A percentile compares a stretch with the other conserved stretches of the same genome.
These are phyloP conservation scores for Alternaria rosae DNA, from an alignment of 2,329 filamentous ascomycete genomes.

Conservation along the genomic window DNA sequence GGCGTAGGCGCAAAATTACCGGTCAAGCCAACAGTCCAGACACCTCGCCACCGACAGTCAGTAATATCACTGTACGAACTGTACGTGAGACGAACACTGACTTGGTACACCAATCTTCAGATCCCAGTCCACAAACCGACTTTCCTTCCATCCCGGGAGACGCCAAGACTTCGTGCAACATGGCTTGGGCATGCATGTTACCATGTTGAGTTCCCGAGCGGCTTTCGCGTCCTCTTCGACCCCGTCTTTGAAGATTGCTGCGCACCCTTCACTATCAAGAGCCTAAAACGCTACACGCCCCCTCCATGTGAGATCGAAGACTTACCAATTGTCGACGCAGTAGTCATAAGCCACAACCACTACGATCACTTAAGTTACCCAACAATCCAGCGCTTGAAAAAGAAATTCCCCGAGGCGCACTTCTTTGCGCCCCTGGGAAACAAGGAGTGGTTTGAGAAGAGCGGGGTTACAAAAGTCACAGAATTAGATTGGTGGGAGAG, in stretches of 20 bases:
- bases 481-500: constrained; percentile 97
- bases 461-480: constrained; percentile 77
- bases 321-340: constrained; percentile 77
- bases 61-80: too few relatives aligned
- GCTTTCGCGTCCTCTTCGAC: constrained; percentile 88
- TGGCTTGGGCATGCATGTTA: constrained; percentile 97
- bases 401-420: constrained; percentile 77
- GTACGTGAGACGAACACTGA: too few relatives aligned
- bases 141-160: constrained; percentile 69
- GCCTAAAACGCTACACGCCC: constrained; percentile 80
- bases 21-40: constrained; percentile 65
- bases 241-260: constrained; percentile 92
- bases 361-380: constrained; percentile 89
- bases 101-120: too few relatives aligned
- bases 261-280: constrained; percentile 73
- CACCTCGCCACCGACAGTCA: constrained; percentile 71
- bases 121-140: constrained; percentile 69
- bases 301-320: constrained; percentile 79
- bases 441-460: constrained; percentile 78
- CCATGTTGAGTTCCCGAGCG: constrained; percentile 86
- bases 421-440: constrained; percentile 89
- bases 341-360: constrained; percentile 85
- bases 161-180: constrained; percentile 75
- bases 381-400: constrained; percentile 74
- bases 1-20: constrained; percentile 55